Evolutionary conservation across 306 rosid species (phyloP), one percentile per base, ranked within the genome.

Genomic region (Cucumis melo): DNA sequence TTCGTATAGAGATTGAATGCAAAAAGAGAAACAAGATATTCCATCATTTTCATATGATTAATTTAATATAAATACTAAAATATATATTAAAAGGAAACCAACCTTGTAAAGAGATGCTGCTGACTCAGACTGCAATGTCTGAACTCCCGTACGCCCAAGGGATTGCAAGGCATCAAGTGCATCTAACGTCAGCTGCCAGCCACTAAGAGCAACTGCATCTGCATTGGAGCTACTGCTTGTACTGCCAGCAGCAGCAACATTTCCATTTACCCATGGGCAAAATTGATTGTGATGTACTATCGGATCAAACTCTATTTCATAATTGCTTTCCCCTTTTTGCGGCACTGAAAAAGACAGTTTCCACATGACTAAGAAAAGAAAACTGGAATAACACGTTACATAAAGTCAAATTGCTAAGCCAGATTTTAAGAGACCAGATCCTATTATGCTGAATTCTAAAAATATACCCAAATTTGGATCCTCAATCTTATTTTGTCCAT

Each of bases 221-320:
- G 84, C 73, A 75, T 80, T 57, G 59, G 94, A 79, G 81, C 82
- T 83, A 83, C 87, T 67, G 32, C 82, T 85, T 75, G 78, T 72
- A 74, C 91, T 77, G 71, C 98, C 99, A 85, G 99, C 98, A 79
- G 96, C 98, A 77, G 99, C 96, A 85, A 95, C 99, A 82, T 89
- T 95, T 64, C 96, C 99, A 79, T 95, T 95, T 78, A 95, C 99
- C 99, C 99, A 95, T 32, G 99, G 99, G 74, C 99, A 95, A 79
- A 86, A 89, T 71, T 90, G 95, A 85, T 89, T 92, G 93, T 95
- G 99, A 82, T 92, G 79, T 58, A 77, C 88, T 78, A 92, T 89
- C 67, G 99, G 98, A 80, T 95, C 97, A 82, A 95, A 95, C 76
- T 95, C 99, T 23, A 86, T 92, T 82, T 95, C 99, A 68, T 89